phyloP scores from a whole-genome alignment of 2,329 filamentous ascomycete genomes.

The Trichophyton rubrum region DNA sequence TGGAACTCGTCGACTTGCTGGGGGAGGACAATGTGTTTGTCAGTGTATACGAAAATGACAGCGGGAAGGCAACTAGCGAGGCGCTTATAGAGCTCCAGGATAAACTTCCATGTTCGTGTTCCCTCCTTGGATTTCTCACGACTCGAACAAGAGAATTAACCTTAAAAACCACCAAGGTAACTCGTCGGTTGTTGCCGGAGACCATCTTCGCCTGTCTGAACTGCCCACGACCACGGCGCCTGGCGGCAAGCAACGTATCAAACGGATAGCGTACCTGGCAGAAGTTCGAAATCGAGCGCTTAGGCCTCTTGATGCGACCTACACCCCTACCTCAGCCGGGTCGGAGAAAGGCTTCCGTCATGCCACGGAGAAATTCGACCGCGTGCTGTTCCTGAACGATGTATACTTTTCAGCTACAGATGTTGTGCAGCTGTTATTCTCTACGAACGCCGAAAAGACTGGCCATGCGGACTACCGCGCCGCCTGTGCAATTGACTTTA shows the following conservation, averaged over 20 bases:
- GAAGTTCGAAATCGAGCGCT: constrained; percentile 12
- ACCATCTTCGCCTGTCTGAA: constrained; percentile 7
- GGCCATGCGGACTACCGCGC: constrained; percentile 7
- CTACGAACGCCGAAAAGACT: constrained; percentile 7
- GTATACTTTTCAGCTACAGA: constrained; percentile 9
- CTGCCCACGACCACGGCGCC: constrained; percentile 5
- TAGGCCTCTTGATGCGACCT: constrained; percentile 6
- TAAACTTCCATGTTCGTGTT: constrained; percentile 9
- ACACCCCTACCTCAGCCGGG: not conserved
- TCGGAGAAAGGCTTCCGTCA: constrained; percentile 5
- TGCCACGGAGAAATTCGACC: constrained; percentile 6
- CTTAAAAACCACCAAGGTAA: constrained; percentile 5
- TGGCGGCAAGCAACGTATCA: constrained; percentile 5
- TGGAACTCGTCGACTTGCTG: constrained; percentile 8
- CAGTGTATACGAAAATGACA: constrained; percentile 12
- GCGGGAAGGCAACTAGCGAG: constrained; percentile 4
- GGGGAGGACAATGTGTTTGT: constrained; percentile 11
- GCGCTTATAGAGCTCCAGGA: constrained; percentile 7
- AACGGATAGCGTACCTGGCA: constrained; percentile 10
- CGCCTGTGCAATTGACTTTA: constrained; percentile 11
- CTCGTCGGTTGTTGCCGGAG: constrained; percentile 10
- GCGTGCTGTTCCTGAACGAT: constrained; percentile 9
- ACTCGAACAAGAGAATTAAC: not conserved
- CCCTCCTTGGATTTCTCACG: not conserved
- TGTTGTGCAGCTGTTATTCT: constrained; percentile 8